Evolutionary conservation across 139 green algal genomes (phyloP).

Genomic region (Closterium sp.): DNA sequence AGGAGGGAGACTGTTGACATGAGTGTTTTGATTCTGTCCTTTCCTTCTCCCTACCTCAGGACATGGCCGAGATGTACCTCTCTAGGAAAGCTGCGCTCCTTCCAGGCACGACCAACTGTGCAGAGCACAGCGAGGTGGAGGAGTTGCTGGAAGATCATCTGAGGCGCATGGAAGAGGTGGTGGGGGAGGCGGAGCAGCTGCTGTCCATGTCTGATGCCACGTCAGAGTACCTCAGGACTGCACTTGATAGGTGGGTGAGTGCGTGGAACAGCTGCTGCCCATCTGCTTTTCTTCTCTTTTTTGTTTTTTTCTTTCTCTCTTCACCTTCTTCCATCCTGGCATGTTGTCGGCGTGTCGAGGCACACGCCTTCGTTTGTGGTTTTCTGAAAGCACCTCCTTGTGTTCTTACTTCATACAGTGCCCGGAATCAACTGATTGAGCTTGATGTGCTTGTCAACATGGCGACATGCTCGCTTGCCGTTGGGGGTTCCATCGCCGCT

Average conservation of each 20-base stretch:
- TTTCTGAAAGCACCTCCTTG: not conserved
- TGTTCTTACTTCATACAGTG: not conserved
- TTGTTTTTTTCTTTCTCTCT: no score
- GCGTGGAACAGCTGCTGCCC: not conserved
- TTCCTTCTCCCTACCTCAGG: not conserved
- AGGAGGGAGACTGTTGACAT: no score
- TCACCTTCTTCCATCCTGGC: no score
- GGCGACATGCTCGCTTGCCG: not conserved
- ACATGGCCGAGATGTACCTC: not conserved
- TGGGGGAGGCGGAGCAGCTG: not conserved
- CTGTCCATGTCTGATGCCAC: not conserved
- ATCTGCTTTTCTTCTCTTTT: not conserved
- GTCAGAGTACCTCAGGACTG: not conserved
- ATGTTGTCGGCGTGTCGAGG: no score
- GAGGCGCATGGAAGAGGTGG: slow-evolving; percentile 5
- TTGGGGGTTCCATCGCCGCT: not conserved
- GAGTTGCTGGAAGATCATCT: not conserved
- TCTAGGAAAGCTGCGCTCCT: not conserved
- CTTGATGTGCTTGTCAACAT: slow-evolving; percentile 1
- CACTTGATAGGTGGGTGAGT: not conserved
- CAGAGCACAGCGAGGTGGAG: not conserved
- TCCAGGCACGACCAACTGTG: not conserved
- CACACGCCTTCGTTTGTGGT: not conserved
- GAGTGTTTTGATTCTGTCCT: no score
- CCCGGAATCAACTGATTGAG: not conserved